Conservation (phyloP, 148 eudicot genomes). For the Rhododendron ferrugineum region DNA sequence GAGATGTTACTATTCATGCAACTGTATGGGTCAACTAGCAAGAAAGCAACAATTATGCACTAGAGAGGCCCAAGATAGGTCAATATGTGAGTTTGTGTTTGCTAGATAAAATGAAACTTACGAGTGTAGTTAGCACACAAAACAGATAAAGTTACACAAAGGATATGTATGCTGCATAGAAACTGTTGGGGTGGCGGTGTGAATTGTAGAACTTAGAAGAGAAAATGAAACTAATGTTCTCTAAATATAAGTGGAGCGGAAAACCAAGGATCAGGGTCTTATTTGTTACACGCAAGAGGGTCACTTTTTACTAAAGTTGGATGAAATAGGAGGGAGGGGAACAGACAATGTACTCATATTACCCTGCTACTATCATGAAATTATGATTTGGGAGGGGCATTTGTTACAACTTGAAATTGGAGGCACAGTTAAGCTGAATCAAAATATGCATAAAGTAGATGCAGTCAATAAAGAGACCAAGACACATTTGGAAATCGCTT, state of each 20-base stretch:
- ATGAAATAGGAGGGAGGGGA: neutral
- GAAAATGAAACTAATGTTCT: neutral
- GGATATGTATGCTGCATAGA: neutral
- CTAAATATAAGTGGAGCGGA: neutral
- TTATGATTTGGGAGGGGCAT: neutral
- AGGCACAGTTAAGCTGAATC: neutral
- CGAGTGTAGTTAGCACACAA: neutral
- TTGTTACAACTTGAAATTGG: neutral
- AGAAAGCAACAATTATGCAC: neutral
- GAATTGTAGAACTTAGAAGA: neutral
- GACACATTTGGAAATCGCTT: neutral
- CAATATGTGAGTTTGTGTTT: neutral
- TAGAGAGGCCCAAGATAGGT: neutral
- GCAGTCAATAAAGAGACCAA: neutral
- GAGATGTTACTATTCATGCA: neutral
- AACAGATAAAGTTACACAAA: neutral
- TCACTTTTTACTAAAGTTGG: neutral
- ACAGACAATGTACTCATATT: neutral
- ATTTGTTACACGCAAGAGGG: neutral
- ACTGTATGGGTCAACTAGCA: neutral
- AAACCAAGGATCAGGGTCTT: neutral
- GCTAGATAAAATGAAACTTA: neutral
- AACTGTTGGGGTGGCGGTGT: neutral
- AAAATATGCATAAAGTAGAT: constrained; percentile 12
- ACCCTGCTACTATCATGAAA: neutral